Evolutionary conservation across 208 protist species (phyloP).

Genomic region (Crithidia brevicula): DNA sequence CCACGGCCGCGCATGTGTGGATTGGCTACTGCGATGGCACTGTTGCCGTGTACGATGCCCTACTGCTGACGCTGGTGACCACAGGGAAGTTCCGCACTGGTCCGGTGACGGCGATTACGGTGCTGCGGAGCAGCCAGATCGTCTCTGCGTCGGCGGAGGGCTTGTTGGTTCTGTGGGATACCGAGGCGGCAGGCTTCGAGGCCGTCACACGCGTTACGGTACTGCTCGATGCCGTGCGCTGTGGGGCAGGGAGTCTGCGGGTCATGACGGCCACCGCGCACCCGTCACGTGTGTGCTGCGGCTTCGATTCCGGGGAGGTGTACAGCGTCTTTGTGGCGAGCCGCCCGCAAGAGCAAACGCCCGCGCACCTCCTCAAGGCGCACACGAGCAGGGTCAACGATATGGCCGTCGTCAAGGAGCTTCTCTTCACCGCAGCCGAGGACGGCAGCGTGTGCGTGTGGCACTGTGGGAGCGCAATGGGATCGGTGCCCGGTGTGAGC

Average conservation of each 20-base stretch:
- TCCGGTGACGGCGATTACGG: conserved; percentile 46
- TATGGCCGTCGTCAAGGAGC: conserved; percentile 57
- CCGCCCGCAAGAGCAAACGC: conserved; percentile 46
- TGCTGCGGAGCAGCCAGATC: conserved; percentile 24
- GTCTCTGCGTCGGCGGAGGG: conserved; percentile 81
- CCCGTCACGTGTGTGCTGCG: conserved; percentile 52
- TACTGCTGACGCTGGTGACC: conserved; percentile 66
- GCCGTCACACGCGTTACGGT: conserved; percentile 58
- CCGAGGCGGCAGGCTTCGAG: conserved; percentile 72
- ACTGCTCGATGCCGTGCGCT: conserved; percentile 21
- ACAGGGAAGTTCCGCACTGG: conserved; percentile 61
- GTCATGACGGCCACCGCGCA: conserved; percentile 21
- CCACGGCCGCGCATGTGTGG: conserved; percentile 75
- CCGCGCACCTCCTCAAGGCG: conserved; percentile 35
- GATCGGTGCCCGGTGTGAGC: neutral
- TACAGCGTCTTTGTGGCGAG: conserved; percentile 48
- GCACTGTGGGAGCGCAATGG: conserved; percentile 28
- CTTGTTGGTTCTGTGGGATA: conserved; percentile 81
- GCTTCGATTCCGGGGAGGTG: conserved; percentile 61
- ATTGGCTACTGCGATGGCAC: conserved; percentile 74
- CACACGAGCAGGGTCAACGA: conserved; percentile 68
- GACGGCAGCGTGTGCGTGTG: conserved; percentile 79
- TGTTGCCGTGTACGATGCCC: conserved; percentile 80
- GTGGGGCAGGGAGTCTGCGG: conserved; percentile 15
- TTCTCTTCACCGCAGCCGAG: conserved; percentile 82